phyloP scores from a whole-genome alignment of 768 basidiomycete species.

The Russula griseocarnosa region DNA sequence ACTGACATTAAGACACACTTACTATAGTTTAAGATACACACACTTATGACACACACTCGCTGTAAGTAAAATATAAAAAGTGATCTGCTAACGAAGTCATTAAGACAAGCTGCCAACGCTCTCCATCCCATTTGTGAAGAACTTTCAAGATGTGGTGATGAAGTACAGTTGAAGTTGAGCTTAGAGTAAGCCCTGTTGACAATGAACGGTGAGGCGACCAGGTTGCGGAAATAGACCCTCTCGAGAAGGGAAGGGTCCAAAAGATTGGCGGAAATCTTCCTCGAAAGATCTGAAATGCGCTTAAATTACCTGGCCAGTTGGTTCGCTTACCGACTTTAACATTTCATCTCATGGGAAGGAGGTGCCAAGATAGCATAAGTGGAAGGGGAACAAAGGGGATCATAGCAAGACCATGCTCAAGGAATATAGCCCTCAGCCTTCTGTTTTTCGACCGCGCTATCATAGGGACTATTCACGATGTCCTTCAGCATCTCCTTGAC shows the following conservation, averaged over 20 bases:
- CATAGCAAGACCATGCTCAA: constrained; percentile 95
- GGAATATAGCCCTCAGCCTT: constrained; percentile 83
- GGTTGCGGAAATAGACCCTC: constrained; percentile 94
- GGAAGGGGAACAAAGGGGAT: constrained; percentile 98
- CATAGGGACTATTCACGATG: constrained; percentile 79
- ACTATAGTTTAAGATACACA: too few relatives aligned
- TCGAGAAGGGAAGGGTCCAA: constrained; percentile 93
- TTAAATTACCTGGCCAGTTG: neutral
- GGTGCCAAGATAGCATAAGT: constrained; percentile 98
- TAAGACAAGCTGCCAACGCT: too few relatives aligned
- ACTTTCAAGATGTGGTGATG: too few relatives aligned
- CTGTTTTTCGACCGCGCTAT: constrained; percentile 73
- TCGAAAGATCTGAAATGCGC: constrained; percentile 69
- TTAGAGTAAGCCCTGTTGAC: constrained; percentile 73
- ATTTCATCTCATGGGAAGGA: constrained; percentile 95
- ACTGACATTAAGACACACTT: too few relatives aligned
- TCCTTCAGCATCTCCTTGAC: constrained; percentile 94
- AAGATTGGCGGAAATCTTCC: constrained; percentile 90
- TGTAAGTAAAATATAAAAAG: too few relatives aligned
- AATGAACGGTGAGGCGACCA: constrained; percentile 84
- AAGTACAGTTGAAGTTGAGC: constrained; percentile 95
- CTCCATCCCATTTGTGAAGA: too few relatives aligned
- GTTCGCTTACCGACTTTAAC: constrained; percentile 83
- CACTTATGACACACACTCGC: too few relatives aligned
- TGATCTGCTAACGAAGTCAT: too few relatives aligned